Evolutionary conservation across 2,329 filamentous ascomycete species (phyloP).

Genomic region (Fusarium praegraminearum): DNA sequence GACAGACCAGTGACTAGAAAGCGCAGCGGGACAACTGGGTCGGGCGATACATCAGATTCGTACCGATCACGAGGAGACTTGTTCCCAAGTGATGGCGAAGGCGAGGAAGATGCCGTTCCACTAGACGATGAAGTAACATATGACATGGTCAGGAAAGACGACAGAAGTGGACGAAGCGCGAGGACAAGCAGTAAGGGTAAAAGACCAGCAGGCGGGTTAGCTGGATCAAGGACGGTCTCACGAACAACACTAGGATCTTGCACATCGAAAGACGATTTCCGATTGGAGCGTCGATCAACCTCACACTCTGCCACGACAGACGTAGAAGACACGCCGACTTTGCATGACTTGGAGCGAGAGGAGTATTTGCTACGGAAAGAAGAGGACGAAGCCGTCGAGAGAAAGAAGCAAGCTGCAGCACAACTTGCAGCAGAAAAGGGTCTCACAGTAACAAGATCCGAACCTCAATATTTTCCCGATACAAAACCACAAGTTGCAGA

Average conservation of each 20-base stretch:
- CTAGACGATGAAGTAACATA: conserved; percentile 93
- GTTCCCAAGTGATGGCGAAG: conserved; percentile 86
- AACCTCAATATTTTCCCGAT: conserved; percentile 25
- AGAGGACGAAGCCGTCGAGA: conserved; percentile 66
- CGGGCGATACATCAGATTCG: conserved; percentile 85
- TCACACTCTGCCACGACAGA: conserved; percentile 53
- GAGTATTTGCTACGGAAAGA: conserved; percentile 64
- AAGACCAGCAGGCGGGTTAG: conserved; percentile 55
- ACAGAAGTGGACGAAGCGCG: conserved; percentile 70
- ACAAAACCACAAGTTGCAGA: conserved; percentile 49
- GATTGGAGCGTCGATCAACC: conserved; percentile 42
- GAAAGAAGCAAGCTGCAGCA: conserved; percentile 64
- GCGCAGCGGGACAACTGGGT: conserved; percentile 82
- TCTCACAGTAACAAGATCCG: conserved; percentile 49
- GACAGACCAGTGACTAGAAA: conserved; percentile 56
- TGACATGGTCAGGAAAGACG: conserved; percentile 81
- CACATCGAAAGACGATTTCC: conserved; percentile 51
- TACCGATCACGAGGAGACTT: conserved; percentile 89
- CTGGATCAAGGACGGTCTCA: conserved; percentile 65
- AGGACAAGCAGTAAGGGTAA: conserved; percentile 72
- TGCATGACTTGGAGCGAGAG: conserved; percentile 66
- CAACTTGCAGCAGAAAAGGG: conserved; percentile 65
- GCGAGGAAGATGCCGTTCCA: conserved; percentile 93
- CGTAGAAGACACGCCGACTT: conserved; percentile 57
- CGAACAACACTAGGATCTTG: conserved; percentile 66